Base-by-base conservation (phyloP, 2,329 filamentous ascomycete genomes). In the Trichophyton benhamiae region DNA sequence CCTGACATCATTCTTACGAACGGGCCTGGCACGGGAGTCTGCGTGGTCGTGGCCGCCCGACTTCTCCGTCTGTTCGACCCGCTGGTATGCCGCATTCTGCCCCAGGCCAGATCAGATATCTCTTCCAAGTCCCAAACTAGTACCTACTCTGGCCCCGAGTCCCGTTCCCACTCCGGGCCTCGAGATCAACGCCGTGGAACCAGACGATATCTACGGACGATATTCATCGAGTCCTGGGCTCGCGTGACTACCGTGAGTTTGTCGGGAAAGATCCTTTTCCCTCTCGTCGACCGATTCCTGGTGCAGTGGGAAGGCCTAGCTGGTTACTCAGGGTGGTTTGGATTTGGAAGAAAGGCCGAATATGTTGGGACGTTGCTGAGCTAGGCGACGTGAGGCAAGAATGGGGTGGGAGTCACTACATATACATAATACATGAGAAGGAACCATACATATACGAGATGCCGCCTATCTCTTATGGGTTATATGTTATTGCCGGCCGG, bases 161-260 rank as follows among this genome's bases (percentile, higher is more conserved):
- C 55, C 33, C 49, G 49, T 55, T 53, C 53, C 6, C 7, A 55
- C 66, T 57, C 72, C 74, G 8, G 72, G 68, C 20, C 17, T 25
- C 57, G 9, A 36, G n/a, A 2, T 11, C 57, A 58, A 58, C 36
- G 57, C 17, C 57, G 57, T 46, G 41, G 22, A 49, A 48, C 58
- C 42, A 42, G 8, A 15, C 41, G 36, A 65, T 73, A 81, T 65
- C 86, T 92, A 76, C 83, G 84, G 64, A 86, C 88, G 8, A 78
- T 97, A 13, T 99, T 94, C 72, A 83, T 96, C 30, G 94, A 99
- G 78, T 94, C 88, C 20, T 96, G 91, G 87, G 92, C 94, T 2
- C 82, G 94, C 15, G 88, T 95, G 15, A 86, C 82, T 66, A 86
- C 83, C 11, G 75, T 97, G 65, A 97, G 92, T 75, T 73, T 96